A percentile compares a stretch with the other conserved stretches of the same genome.
These are phyloP conservation scores for Zoysia matrella DNA, from an alignment of 202 grass and related monocot species.

Conservation along the genomic window DNA sequence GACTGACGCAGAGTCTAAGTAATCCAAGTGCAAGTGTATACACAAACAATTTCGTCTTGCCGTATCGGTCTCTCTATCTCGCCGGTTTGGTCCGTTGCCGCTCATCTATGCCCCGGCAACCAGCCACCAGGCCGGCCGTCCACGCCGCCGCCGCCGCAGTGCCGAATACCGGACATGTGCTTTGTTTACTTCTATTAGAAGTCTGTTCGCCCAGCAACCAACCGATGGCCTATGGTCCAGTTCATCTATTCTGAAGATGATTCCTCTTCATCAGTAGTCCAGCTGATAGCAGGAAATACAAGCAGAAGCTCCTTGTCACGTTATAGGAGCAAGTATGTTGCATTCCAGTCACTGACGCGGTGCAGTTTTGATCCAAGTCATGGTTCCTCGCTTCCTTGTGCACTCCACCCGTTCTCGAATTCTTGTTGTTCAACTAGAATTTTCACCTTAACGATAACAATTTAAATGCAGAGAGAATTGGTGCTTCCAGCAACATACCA, in stretches of 20 bases:
- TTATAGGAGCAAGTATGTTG: neutral
- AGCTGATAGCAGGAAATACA: neutral
- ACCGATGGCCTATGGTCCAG: neutral
- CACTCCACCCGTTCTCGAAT: no score
- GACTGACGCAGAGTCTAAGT: neutral
- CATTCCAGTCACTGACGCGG: neutral
- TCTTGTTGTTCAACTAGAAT: no score
- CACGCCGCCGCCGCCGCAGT: neutral
- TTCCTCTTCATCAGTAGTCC: neutral
- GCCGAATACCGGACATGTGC: neutral
- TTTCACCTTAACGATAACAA: no score
- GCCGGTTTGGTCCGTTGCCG: conserved; percentile 55
- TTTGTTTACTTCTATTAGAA: conserved; percentile 15
- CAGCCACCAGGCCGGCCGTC: conserved; percentile 2
- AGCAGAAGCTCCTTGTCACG: neutral
- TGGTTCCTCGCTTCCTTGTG: neutral
- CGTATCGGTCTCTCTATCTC: conserved; percentile 23
- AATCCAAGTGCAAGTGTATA: neutral
- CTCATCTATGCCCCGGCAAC: conserved; percentile 46
- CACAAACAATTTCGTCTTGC: conserved; percentile 8
- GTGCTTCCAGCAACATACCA: no score
- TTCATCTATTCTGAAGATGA: neutral
- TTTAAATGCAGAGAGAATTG: no score
- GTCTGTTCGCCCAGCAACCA: conserved; percentile 24
- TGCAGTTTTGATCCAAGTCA: neutral